Conservation (phyloP, 202 grass and related monocot species). For the Brachypodium distachyon region DNA sequence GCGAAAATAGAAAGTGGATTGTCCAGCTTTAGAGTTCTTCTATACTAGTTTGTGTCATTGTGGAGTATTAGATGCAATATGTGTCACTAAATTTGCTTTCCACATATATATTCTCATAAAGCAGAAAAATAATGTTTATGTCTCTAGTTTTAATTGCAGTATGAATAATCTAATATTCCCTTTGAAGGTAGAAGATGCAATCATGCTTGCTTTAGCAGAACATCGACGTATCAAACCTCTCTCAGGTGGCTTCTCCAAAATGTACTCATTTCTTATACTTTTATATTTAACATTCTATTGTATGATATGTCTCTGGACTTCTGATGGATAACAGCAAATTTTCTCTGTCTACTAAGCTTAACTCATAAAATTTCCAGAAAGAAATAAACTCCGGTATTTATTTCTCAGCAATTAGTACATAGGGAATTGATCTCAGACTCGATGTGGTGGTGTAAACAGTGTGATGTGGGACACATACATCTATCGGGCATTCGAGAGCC, state of each 20-base stretch:
- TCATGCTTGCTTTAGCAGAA: constrained; percentile 82
- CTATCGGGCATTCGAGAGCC: not conserved
- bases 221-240: constrained; percentile 65
- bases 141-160: constrained; percentile 5
- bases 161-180: constrained; percentile 21
- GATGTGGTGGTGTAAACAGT: not conserved
- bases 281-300: constrained; percentile 30
- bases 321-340: not conserved
- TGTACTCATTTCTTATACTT: constrained; percentile 60
- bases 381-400: not conserved
- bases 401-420: not conserved
- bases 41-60: not conserved
- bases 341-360: not conserved
- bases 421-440: not conserved
- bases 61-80: constrained; percentile 15
- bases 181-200: constrained; percentile 93
- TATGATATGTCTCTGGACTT: not conserved
- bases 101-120: constrained; percentile 14
- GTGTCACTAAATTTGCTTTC: not conserved
- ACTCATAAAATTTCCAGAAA: not conserved
- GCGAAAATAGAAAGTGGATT: not conserved
- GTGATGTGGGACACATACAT: not conserved
- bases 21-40: not conserved
- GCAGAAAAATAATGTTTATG: not conserved
- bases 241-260: constrained; percentile 60